Evolutionary conservation across 306 rosid genomes (phyloP).

Genomic region (Vicia villosa): DNA sequence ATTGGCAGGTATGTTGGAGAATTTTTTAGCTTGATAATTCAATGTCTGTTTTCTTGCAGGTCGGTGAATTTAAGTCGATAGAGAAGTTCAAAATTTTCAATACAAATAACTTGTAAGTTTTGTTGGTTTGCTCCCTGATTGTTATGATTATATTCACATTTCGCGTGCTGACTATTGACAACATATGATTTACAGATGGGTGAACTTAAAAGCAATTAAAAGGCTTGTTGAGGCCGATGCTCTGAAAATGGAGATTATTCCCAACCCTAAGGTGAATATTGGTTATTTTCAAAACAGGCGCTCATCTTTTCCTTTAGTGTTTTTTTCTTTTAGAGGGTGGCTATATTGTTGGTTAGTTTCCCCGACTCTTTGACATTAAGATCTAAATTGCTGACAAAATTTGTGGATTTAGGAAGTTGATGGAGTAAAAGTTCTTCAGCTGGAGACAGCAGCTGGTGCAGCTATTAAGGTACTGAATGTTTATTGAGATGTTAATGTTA

Average conservation of each 20-base stretch:
- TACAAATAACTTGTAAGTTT: slow-evolving; percentile 77
- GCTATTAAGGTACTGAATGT: slow-evolving; percentile 77
- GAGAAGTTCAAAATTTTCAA: slow-evolving; percentile 96
- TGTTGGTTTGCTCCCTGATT: too few species aligned
- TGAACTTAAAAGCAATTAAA: slow-evolving; percentile 82
- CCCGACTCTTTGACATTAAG: slow-evolving; percentile 9
- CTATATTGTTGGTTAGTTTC: slow-evolving; percentile 20
- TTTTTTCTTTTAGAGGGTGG: not conserved
- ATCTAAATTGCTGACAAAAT: slow-evolving; percentile 35
- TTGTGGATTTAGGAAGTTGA: slow-evolving; percentile 78
- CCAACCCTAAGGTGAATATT: slow-evolving; percentile 87
- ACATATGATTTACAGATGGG: slow-evolving; percentile 69
- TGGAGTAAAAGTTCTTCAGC: slow-evolving; percentile 92
- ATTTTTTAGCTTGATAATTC: slow-evolving; percentile 27
- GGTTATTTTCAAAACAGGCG: slow-evolving; percentile 6
- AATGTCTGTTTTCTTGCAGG: slow-evolving; percentile 53
- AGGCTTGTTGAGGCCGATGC: slow-evolving; percentile 89
- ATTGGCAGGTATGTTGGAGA: slow-evolving; percentile 1
- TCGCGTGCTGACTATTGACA: slow-evolving; percentile 42
- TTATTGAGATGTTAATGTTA: slow-evolving; percentile 53
- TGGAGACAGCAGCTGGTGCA: slow-evolving; percentile 99
- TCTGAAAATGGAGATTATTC: slow-evolving; percentile 97
- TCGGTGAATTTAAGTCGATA: slow-evolving; percentile 88
- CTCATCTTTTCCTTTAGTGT: slow-evolving; percentile 3
- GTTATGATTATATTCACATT: not conserved